Evolutionary conservation across 768 basidiomycete genomes (phyloP), one percentile per base, ranked within the genome.

Genomic region (Xerocomellus chrysenteron): DNA sequence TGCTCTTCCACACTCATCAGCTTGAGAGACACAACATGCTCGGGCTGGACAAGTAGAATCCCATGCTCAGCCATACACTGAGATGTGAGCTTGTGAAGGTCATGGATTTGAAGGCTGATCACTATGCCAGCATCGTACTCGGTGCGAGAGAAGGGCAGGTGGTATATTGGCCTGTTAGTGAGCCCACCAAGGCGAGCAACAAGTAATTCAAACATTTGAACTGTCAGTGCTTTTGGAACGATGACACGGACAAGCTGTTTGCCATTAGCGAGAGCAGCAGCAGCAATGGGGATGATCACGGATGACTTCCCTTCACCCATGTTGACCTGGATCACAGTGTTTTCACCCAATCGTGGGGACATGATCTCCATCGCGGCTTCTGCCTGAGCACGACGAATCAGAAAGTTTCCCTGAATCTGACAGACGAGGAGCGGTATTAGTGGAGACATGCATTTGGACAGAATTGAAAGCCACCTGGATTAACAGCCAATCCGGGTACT

Each of bases 251-350:
- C 75, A 3, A 82, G 69, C 33, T 64, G 71, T 1, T 69, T 19
- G 3, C 76, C 75, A 57, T 81, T 67, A 0, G 81, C 76, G 17
- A 82, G 68, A 5, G 71, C 61, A 1, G 73, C 63, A 1, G 74
- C 65, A 12, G 72, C 65, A 21, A 82, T 66, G 1, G 81, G 81
- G 5, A 82, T 71, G 35, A 82, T 74, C 17, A 74, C 74, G 0
- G 70, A 74, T 6, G 74, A 72, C 59, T 82, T 82, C 4, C 81
- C 82, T 57, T 82, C 81, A 13, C 81, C 82, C 82, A 82, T 82
- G 50, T 80, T 80, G 16, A 82, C 72, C 50, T 82, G 82, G 5
- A 78, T 59, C 4, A 72, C 61, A 0, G 75, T 74, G 50, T 76
- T 83, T 30, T 55, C 13, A 3, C 52, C 45, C 0, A 63, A 70